Evolutionary conservation across 1,139 yeast genomes (phyloP).

Genomic region (Debaryomyces subglobosus): DNA sequence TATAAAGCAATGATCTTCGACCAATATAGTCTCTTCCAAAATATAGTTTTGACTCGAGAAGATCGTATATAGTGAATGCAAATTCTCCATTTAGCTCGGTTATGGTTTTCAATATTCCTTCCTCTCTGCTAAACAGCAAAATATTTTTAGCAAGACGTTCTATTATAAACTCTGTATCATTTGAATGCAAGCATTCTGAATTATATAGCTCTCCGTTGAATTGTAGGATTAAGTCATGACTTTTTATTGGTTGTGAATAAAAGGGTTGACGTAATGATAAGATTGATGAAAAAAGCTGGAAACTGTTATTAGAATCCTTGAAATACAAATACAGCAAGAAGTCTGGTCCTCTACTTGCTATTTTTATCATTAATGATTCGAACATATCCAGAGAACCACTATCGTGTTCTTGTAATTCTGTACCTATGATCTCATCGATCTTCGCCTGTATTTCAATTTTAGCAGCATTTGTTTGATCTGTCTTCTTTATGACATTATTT

Average conservation of each 20-base stretch:
- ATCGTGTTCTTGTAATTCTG: slow-evolving; percentile 12
- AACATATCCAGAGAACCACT: slow-evolving; percentile 15
- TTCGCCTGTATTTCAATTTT: slow-evolving; percentile 16
- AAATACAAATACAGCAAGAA: slow-evolving; percentile 26
- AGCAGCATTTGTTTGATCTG: slow-evolving; percentile 13
- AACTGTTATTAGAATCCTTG: slow-evolving; percentile 12
- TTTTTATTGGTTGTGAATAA: slow-evolving; percentile 64
- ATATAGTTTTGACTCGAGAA: slow-evolving; percentile 42
- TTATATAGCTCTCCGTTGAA: slow-evolving; percentile 91
- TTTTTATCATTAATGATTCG: slow-evolving; percentile 40
- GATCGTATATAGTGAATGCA: slow-evolving; percentile 62
- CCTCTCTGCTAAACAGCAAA: slow-evolving; percentile 17
- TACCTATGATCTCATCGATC: slow-evolving; percentile 19
- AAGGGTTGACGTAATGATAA: slow-evolving; percentile 79
- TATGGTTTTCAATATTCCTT: slow-evolving; percentile 37
- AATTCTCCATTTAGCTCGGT: slow-evolving; percentile 74
- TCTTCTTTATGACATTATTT: slow-evolving; percentile 35
- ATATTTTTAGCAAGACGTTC: slow-evolving; percentile 21
- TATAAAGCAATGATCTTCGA: slow-evolving; percentile 68
- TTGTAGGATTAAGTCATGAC: slow-evolving; percentile 48
- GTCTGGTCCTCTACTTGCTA: slow-evolving; percentile 61
- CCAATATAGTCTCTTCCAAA: slow-evolving; percentile 90
- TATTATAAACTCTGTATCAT: slow-evolving; percentile 38
- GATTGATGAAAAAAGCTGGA: slow-evolving; percentile 64
- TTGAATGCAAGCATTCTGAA: slow-evolving; percentile 42